A percentile compares a stretch with the other conserved stretches of the same genome.
phyloP scores from a whole-genome alignment of 148 eudicot genomes.

The Euryodendron excelsum region DNA sequence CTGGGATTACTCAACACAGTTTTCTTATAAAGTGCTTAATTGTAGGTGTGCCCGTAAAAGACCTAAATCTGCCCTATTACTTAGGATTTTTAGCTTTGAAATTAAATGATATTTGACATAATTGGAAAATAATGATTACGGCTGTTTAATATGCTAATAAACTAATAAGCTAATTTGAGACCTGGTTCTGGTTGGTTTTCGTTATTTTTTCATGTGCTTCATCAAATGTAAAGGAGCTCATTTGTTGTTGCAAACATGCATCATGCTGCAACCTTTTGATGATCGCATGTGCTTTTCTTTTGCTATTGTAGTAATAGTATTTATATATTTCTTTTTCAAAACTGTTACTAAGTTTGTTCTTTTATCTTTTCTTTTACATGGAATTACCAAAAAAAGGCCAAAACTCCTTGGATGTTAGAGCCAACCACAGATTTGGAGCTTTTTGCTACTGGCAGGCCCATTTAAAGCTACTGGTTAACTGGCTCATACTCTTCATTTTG shows the following conservation, averaged over 20 bases:
- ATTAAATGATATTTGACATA: not conserved
- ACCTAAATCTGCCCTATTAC: not conserved
- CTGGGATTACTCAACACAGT: too few relatives aligned
- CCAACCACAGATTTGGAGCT: conserved; percentile 13
- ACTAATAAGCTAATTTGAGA: not conserved
- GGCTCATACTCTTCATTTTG: conserved; percentile 40
- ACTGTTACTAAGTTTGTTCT: not conserved
- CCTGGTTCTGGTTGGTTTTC: not conserved
- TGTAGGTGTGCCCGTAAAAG: not conserved
- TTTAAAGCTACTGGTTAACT: conserved; percentile 31
- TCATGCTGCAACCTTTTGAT: conserved; percentile 12
- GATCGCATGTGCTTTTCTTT: not conserved
- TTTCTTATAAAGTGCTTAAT: not conserved
- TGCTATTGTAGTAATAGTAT: not conserved
- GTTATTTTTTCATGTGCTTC: not conserved
- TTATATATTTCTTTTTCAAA: not conserved
- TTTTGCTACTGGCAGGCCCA: conserved; percentile 21
- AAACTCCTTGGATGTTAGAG: conserved; percentile 31
- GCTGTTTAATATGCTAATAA: not conserved
- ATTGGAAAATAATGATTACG: not conserved
- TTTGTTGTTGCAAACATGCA: not conserved
- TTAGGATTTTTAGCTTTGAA: conserved; percentile 1
- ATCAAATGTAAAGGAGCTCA: not conserved
- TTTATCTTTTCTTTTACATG: conserved; percentile 2
- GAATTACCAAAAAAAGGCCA: conserved; percentile 14